phyloP scores from a whole-genome alignment of 371 early-diverging fungal species.

The Umbelopsis sp. region DNA sequence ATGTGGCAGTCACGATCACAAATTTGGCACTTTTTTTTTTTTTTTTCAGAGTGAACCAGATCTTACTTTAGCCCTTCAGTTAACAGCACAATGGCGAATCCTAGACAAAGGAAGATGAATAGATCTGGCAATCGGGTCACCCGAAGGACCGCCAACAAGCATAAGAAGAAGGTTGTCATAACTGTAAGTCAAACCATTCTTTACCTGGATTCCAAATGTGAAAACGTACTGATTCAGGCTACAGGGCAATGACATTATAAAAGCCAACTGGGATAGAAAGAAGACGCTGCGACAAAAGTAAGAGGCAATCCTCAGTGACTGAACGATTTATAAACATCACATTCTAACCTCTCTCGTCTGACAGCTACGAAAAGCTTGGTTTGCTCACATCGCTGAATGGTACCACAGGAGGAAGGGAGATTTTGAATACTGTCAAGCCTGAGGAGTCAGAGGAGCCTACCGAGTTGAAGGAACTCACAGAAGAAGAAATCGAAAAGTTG shows the following conservation, averaged over 20 bases:
- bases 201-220: neutral
- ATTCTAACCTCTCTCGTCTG: neutral
- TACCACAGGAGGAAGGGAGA: slow-evolving; percentile 66
- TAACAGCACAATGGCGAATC: slow-evolving; percentile 39
- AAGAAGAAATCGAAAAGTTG: slow-evolving; percentile 52
- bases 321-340: too few species aligned
- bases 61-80: neutral
- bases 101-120: slow-evolving; percentile 42
- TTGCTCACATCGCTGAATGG: slow-evolving; percentile 81
- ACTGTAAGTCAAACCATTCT: slow-evolving; percentile 33
- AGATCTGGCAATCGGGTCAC: slow-evolving; percentile 47
- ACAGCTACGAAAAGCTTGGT: slow-evolving; percentile 71
- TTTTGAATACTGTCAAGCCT: slow-evolving; percentile 32
- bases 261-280: slow-evolving; percentile 76
- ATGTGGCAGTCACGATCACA: neutral
- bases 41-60: neutral
- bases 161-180: slow-evolving; percentile 53
- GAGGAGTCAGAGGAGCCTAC: slow-evolving; percentile 37
- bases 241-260: slow-evolving; percentile 64
- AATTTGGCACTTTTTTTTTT: slow-evolving; percentile 16
- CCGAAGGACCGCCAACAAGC: slow-evolving; percentile 59
- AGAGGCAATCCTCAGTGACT: neutral
- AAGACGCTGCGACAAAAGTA: slow-evolving; percentile 81
- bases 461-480: slow-evolving; percentile 54
- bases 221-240: neutral